Base-by-base conservation (phyloP, 2,329 filamentous ascomycete species). In the Ambrosiella xylebori region DNA sequence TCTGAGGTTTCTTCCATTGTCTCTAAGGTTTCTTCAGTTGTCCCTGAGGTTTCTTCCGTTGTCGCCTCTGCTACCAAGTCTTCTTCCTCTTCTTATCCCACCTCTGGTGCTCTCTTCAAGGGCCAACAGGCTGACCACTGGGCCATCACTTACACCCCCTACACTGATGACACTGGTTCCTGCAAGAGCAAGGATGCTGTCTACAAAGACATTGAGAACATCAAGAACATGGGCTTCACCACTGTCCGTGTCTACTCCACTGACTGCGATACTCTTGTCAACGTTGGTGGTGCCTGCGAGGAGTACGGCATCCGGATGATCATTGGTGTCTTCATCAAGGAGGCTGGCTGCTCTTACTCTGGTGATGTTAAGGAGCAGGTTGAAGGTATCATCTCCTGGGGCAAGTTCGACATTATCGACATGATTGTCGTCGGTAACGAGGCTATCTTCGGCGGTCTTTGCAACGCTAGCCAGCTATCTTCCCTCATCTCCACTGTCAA, bases 381-480 rank as follows among this genome's bases (percentile, higher is more conserved):
- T 61, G 71, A 76, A 38, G 79, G 81, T 61, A 85, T 96, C 69
- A 75, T 80, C 70, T 65, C 69, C 61, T 95, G 88, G 82, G 79
- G 72, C 62, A 71, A 86, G 70, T 95, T 84, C 82, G 77, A 82
- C 61, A 69, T 86, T 54, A 84, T 95, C 64, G 79, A 85, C 68
- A 80, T 95, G 65, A 75, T 95, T 63, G 85, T 93, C 38, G 79
- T 95, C 64, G 90, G 88, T 71, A 97, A 97, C 77, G 91, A 97
- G 78, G 84, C 86, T 64, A 74, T 95, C 69, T 86, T 87, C 76
- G 82, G 85, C 74, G 78, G 79, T 62, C 83, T 78, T 77, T 81
- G 78, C 74, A 71, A 77, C 58, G 79, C 84, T 40, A 56, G 66
- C 38, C 73, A 84, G 65, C 85, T 97, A 58, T 81, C 77, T 61